Evolutionary conservation across 495 filamentous ascomycete genomes (phyloP), one percentile per base, ranked within the genome.

Genomic region (Penicillium coprophilum): DNA sequence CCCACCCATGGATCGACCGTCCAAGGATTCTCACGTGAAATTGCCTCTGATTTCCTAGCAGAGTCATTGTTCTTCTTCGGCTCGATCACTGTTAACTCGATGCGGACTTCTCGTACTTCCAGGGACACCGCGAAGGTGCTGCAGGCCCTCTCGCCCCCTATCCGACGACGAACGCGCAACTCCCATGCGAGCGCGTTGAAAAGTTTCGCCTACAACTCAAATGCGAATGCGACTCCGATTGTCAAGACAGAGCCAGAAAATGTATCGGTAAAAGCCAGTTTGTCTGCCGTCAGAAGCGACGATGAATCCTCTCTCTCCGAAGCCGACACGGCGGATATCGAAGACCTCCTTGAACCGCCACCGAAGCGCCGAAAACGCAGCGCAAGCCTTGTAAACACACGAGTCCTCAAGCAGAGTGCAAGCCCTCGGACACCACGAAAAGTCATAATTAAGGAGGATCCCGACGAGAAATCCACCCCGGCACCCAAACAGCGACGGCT

Each of bases 101-200:
- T 89, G 87, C 81, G 84, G 52, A 84, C 82, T 31, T 86, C 82
- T 30, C 77, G 80, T 41, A 73, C 84, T 46, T 82, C 81, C 7
- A 77, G 77, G 53, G 82, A 86, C 30, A 84, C 84, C 4, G 71
- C 82, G 15, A 84, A 77, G 57, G 63, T 81, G 13, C 55, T 80
- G n/a, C 70, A 77, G 50, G 65, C 76, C 9, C 58, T 82, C 44
- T 76, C 80, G 21, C 59, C 73, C 48, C 68, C 67, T 48, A 67
- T 74, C 46, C 66, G 70, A 54, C 67, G 76, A 13, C 66, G 69
- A 50, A 79, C 76, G 10, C 72, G 73, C 38, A 70, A 66, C 53
- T 61, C 46, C 56, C n/a, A 62, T 34, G 57, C 61, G 9, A 67
- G 55, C 45, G 60, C 62, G 1, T 44, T 78, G 59, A 61, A 57